A percentile compares a stretch with the other conserved stretches of the same genome.
Evolutionary conservation across 2,329 filamentous ascomycete species (phyloP).

Genomic region (Beauveria sp.): DNA sequence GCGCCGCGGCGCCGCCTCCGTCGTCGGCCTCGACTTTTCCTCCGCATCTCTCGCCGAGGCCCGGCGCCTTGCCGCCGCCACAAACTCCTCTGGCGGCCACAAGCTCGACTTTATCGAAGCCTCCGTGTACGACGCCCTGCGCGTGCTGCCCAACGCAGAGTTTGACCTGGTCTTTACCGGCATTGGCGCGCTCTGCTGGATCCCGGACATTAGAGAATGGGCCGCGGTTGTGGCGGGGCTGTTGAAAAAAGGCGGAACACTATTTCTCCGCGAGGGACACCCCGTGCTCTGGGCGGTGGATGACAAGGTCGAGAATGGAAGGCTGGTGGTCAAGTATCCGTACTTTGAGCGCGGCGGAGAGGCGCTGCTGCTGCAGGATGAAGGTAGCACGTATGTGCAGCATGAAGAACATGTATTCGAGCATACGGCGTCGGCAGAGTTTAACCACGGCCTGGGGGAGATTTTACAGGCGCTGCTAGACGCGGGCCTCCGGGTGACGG

Average conservation of each 20-base stretch:
- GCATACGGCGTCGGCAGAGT: slow-evolving; percentile 9
- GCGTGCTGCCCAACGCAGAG: background rate
- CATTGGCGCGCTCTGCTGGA: slow-evolving; percentile 15
- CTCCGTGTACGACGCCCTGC: slow-evolving; percentile 10
- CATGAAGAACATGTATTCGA: slow-evolving; percentile 4
- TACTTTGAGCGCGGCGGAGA: slow-evolving; percentile 13
- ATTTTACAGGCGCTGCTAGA: slow-evolving; percentile 14
- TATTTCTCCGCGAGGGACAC: slow-evolving; percentile 14
- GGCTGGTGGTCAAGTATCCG: slow-evolving; percentile 9
- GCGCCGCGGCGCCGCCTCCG: slow-evolving; percentile 13
- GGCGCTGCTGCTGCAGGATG: slow-evolving; percentile 7
- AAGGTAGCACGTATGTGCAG: slow-evolving; percentile 11
- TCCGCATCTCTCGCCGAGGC: slow-evolving; percentile 10
- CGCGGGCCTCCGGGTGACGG: slow-evolving; percentile 8
- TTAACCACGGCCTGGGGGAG: slow-evolving; percentile 15
- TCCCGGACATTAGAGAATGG: slow-evolving; percentile 11
- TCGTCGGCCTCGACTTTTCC: slow-evolving; percentile 15
- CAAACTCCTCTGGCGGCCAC: slow-evolving; percentile 8
- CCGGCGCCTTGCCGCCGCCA: slow-evolving; percentile 7
- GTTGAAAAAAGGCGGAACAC: slow-evolving; percentile 9
- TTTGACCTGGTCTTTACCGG: slow-evolving; percentile 16
- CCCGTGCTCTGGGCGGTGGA: slow-evolving; percentile 13
- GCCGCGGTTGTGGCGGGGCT: slow-evolving; percentile 11
- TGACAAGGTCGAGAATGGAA: background rate
- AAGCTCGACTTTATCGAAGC: slow-evolving; percentile 13